A percentile compares a stretch with the other conserved stretches of the same genome.
Evolutionary conservation across 495 filamentous ascomycete genomes (phyloP).

Genomic region (Podospora anserina): DNA sequence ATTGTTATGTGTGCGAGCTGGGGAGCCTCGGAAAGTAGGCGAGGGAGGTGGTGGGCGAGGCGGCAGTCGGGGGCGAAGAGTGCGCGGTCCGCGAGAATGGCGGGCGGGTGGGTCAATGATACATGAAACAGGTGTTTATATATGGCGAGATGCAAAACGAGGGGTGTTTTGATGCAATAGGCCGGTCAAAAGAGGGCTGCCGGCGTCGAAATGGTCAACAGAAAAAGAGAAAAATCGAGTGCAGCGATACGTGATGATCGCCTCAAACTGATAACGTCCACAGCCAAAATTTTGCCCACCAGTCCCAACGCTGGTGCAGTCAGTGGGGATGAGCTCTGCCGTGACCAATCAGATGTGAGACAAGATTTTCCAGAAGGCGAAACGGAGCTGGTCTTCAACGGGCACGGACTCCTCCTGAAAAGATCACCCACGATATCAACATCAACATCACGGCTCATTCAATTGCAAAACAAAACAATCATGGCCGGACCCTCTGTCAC

Average conservation of each 20-base stretch:
- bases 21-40: not conserved
- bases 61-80: not conserved
- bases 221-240: conserved; percentile 7
- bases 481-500: not conserved
- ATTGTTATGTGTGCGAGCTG: conserved; percentile 16
- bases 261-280: not conserved
- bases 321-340: not conserved
- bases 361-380: no score
- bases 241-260: conserved; percentile 11
- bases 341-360: no score
- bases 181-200: not conserved
- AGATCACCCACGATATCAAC: not conserved
- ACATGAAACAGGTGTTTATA: conserved; percentile 18
- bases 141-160: not conserved
- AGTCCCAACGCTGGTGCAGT: not conserved
- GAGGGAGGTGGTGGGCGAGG: not conserved
- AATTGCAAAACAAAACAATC: not conserved
- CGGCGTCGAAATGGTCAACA: not conserved
- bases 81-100: conserved; percentile 12
- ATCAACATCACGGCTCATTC: not conserved
- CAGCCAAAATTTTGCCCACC: not conserved
- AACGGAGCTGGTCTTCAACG: no score
- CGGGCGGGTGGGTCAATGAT: conserved; percentile 10
- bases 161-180: not conserved
- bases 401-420: not conserved